Evolutionary conservation across 129 eudicot genomes (phyloP).

Genomic region (Rutidosis leptorrhynchoides): DNA sequence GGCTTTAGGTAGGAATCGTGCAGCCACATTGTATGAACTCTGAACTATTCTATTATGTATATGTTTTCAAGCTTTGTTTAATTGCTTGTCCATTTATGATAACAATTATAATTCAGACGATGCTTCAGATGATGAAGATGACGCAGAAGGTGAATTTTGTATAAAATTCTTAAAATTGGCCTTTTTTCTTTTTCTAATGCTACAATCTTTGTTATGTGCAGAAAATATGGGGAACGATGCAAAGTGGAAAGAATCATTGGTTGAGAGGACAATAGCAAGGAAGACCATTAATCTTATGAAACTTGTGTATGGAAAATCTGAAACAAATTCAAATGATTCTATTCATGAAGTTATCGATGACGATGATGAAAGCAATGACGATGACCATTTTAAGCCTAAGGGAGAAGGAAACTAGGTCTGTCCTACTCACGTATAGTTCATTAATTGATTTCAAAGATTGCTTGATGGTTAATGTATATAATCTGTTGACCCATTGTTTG

Average conservation of each 20-base stretch:
- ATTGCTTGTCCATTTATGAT: no score
- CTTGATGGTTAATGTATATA: constrained; percentile 5
- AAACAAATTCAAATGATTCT: constrained; percentile 34
- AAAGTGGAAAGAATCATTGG: constrained; percentile 83
- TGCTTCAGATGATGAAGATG: constrained; percentile 51
- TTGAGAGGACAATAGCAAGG: constrained; percentile 56
- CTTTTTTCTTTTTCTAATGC: neutral
- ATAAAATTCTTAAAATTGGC: neutral
- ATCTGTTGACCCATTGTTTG: constrained; percentile 9
- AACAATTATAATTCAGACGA: constrained; percentile 33
- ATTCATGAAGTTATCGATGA: constrained; percentile 36
- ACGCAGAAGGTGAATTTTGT: constrained; percentile 40
- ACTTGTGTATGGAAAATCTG: constrained; percentile 76
- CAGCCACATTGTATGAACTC: no score
- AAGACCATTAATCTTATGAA: constrained; percentile 76
- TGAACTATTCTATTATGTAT: no score
- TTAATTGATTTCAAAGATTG: neutral
- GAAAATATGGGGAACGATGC: constrained; percentile 79
- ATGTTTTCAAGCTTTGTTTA: no score
- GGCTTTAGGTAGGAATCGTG: no score
- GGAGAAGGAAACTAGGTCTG: constrained; percentile 82
- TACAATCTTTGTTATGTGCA: constrained; percentile 25
- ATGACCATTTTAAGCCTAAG: constrained; percentile 84
- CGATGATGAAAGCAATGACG: constrained; percentile 60
- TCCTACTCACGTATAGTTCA: neutral